Evolutionary conservation across 2,329 filamentous ascomycete genomes (phyloP).

Genomic region (Capronia epimyces): DNA sequence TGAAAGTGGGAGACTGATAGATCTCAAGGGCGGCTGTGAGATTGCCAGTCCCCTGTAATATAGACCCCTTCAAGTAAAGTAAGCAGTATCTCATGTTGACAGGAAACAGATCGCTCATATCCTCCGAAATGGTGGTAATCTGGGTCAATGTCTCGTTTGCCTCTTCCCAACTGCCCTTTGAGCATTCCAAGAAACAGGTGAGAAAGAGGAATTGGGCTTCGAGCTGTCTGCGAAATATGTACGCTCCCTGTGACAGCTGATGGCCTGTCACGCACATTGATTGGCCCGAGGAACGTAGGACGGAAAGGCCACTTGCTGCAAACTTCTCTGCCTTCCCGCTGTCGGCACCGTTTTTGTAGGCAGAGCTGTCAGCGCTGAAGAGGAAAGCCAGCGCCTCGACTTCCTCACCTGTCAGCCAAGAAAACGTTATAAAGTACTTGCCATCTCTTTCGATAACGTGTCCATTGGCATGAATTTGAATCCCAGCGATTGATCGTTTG

Average conservation of each 20-base stretch:
- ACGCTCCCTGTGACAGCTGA: slow-evolving; percentile 24
- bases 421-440: slow-evolving; percentile 48
- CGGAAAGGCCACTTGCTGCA: slow-evolving; percentile 50
- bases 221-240: slow-evolving; percentile 57
- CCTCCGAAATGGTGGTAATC: slow-evolving; percentile 46
- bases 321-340: slow-evolving; percentile 52
- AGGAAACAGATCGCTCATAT: slow-evolving; percentile 38
- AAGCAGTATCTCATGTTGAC: slow-evolving; percentile 50
- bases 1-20: slow-evolving; percentile 60
- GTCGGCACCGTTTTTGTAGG: slow-evolving; percentile 52
- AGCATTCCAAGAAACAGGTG: slow-evolving; percentile 63
- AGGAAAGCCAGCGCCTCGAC: slow-evolving; percentile 57
- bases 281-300: slow-evolving; percentile 34
- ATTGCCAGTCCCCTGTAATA: slow-evolving; percentile 70
- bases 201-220: slow-evolving; percentile 67
- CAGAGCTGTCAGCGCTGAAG: slow-evolving; percentile 52
- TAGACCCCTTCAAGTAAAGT: slow-evolving; percentile 68
- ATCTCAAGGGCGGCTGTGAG: slow-evolving; percentile 61
- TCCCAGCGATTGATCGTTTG: slow-evolving; percentile 26
- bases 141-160: slow-evolving; percentile 56
- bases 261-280: slow-evolving; percentile 19
- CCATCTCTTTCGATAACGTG: slow-evolving; percentile 42
- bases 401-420: slow-evolving; percentile 57
- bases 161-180: slow-evolving; percentile 63
- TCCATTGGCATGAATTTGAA: slow-evolving; percentile 33